phyloP scores from a whole-genome alignment of 2,329 filamentous ascomycete genomes.

The Achaetomium macrosporum region DNA sequence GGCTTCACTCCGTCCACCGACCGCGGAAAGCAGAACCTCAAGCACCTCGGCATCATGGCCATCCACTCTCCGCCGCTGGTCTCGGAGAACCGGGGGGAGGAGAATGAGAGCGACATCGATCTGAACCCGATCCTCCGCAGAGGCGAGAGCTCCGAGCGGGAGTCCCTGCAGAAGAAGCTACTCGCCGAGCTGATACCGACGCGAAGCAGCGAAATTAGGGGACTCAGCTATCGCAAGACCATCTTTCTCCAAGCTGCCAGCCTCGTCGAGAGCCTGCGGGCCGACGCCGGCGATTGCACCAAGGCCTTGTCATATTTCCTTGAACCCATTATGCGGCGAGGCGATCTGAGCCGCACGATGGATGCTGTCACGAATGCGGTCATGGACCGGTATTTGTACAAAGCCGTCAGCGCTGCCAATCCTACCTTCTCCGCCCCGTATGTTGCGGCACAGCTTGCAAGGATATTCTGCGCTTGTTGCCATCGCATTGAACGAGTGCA shows the following conservation, averaged over 20 bases:
- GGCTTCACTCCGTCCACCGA: slow-evolving; percentile 74
- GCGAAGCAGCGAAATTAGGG: slow-evolving; percentile 71
- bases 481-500: slow-evolving; percentile 91
- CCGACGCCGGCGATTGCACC: slow-evolving; percentile 81
- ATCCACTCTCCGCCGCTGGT: slow-evolving; percentile 83
- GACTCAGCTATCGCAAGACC: slow-evolving; percentile 80
- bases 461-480: slow-evolving; percentile 82
- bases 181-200: slow-evolving; percentile 68
- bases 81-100: slow-evolving; percentile 79
- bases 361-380: slow-evolving; percentile 60
- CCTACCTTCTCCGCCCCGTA: slow-evolving; percentile 85
- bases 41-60: slow-evolving; percentile 78
- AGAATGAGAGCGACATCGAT: slow-evolving; percentile 93
- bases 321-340: slow-evolving; percentile 73
- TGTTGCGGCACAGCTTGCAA: slow-evolving; percentile 79
- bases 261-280: slow-evolving; percentile 81
- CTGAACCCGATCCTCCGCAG: slow-evolving; percentile 88
- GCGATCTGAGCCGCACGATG: slow-evolving; percentile 59
- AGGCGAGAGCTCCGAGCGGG: slow-evolving; percentile 74
- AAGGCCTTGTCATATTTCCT: slow-evolving; percentile 87
- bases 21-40: slow-evolving; percentile 63
- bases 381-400: slow-evolving; percentile 71
- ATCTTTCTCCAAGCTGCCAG: slow-evolving; percentile 90
- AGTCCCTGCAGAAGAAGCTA: slow-evolving; percentile 72
- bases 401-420: slow-evolving; percentile 64